A percentile compares a stretch with the other conserved stretches of the same genome.
phyloP scores from a whole-genome alignment of 495 filamentous ascomycete genomes.

The Penicillium chermesinum region DNA sequence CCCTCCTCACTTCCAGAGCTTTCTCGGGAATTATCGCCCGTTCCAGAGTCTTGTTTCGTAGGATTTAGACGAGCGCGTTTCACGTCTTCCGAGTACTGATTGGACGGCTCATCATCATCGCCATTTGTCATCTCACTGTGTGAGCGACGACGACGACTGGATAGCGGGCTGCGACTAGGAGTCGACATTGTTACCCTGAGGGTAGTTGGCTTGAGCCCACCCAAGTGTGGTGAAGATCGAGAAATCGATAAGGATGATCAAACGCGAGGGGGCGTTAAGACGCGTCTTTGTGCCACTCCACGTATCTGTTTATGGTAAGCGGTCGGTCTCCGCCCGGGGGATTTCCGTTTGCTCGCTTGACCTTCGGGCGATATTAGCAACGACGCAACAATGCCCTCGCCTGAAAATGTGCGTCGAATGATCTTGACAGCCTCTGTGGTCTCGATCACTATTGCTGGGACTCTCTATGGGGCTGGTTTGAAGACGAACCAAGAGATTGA shows the following conservation, averaged over 20 bases:
- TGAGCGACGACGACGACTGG: constrained; percentile 21
- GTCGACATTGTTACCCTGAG: constrained; percentile 25
- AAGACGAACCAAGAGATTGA: constrained; percentile 44
- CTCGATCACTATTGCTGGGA: constrained; percentile 47
- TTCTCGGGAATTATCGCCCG: too few relatives aligned
- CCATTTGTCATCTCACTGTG: constrained; percentile 24
- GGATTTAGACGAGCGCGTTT: constrained; percentile 33
- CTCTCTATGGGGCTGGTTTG: constrained; percentile 50
- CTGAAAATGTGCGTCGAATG: constrained; percentile 30
- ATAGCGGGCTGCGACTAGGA: constrained; percentile 12
- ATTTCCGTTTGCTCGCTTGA: constrained; percentile 10
- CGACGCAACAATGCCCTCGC: constrained; percentile 19
- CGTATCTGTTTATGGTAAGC: constrained; percentile 18
- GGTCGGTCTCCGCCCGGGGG: constrained; percentile 12
- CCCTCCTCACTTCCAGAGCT: neutral
- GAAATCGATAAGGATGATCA: neutral
- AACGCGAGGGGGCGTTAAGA: constrained; percentile 19
- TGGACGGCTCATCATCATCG: constrained; percentile 16
- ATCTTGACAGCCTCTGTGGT: constrained; percentile 44
- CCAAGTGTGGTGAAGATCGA: neutral
- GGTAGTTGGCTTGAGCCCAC: neutral
- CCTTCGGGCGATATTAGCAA: neutral
- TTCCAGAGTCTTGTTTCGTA: constrained; percentile 7
- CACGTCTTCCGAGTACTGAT: constrained; percentile 21
- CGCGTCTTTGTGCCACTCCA: constrained; percentile 22